Conservation (phyloP, 352 stramenopile genomes). For the Globisporangium recalcitrans region DNA sequence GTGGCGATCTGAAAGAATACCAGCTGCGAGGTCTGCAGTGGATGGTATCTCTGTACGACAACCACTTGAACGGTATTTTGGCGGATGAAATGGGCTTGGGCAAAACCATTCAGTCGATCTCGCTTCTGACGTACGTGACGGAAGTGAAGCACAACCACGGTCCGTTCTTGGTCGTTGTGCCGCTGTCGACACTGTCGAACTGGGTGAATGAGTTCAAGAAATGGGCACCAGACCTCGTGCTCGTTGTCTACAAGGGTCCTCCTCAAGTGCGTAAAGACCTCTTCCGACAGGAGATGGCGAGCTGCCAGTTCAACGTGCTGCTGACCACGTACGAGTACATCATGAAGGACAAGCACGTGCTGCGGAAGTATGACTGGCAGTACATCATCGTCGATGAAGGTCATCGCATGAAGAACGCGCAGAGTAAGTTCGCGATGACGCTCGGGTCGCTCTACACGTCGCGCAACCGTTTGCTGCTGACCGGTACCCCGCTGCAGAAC, state of each 20-base stretch:
- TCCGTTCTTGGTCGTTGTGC: slow-evolving; percentile 97
- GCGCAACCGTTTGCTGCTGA: slow-evolving; percentile 93
- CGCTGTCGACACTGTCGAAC: slow-evolving; percentile 92
- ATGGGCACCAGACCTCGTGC: slow-evolving; percentile 94
- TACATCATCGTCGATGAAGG: slow-evolving; percentile 94
- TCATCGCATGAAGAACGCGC: slow-evolving; percentile 90
- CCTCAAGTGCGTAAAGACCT: slow-evolving; percentile 81
- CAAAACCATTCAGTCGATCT: slow-evolving; percentile 88
- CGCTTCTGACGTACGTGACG: slow-evolving; percentile 77
- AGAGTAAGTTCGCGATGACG: slow-evolving; percentile 89
- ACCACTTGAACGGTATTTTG: slow-evolving; percentile 97
- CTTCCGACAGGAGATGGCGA: slow-evolving; percentile 76
- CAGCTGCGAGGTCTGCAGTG: slow-evolving; percentile 99
- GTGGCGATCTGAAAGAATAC: slow-evolving; percentile 96
- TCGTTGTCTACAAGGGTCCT: slow-evolving; percentile 94
- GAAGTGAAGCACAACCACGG: slow-evolving; percentile 87
- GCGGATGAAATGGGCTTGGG: slow-evolving; percentile 95
- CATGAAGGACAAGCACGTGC: slow-evolving; percentile 88
- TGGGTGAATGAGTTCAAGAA: slow-evolving; percentile 94
- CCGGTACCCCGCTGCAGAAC: slow-evolving; percentile 97
- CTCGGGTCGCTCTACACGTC: slow-evolving; percentile 80
- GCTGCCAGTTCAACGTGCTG: slow-evolving; percentile 89
- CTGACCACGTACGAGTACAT: slow-evolving; percentile 95
- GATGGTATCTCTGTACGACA: slow-evolving; percentile 99
- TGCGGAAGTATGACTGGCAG: slow-evolving; percentile 89